Percentiles rank a stretch among this genome's conserved stretches.
These are phyloP conservation scores for Boletus pseudopeckii DNA, from an alignment of 768 basidiomycete genomes.

Conservation along the genomic window DNA sequence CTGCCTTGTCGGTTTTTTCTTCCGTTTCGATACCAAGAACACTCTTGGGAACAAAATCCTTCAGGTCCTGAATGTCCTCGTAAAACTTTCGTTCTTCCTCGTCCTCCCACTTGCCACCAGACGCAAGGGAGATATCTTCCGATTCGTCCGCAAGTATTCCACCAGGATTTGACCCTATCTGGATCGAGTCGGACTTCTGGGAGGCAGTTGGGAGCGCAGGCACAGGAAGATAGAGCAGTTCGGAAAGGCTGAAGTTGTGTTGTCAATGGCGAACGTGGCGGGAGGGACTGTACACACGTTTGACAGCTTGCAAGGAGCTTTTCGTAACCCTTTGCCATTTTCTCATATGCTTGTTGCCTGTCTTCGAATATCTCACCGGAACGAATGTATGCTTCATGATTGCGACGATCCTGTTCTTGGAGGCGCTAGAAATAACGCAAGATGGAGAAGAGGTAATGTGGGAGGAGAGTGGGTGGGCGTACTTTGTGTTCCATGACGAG, in stretches of 20 bases:
- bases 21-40: conserved; percentile 68
- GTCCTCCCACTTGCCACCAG: conserved; percentile 94
- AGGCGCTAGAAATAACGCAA: conserved; percentile 55
- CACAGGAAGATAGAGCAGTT: conserved; percentile 79
- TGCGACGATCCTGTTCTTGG: conserved; percentile 94
- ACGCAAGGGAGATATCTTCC: conserved; percentile 47
- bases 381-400: conserved; percentile 98
- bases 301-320: conserved; percentile 86
- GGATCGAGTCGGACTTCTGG: conserved; percentile 77
- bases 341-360: conserved; percentile 97
- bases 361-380: conserved; percentile 99
- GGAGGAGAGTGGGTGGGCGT: conserved; percentile 16
- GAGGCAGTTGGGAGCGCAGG: conserved; percentile 81
- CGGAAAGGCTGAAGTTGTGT: conserved; percentile 64
- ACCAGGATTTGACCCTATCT: conserved; percentile 54
- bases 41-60: conserved; percentile 86
- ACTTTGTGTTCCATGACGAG: conserved; percentile 90
- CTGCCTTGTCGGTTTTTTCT: conserved; percentile 38
- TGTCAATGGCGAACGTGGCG: conserved; percentile 6
- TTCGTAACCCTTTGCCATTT: conserved; percentile 96
- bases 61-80: conserved; percentile 88
- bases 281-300: conserved; percentile 49
- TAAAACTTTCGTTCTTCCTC: conserved; percentile 94
- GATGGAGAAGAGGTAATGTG: background rate
- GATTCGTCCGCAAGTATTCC: conserved; percentile 48